These are phyloP conservation scores for Diospyros kaki DNA, from an alignment of 148 eudicot species.

Conservation along the genomic window DNA sequence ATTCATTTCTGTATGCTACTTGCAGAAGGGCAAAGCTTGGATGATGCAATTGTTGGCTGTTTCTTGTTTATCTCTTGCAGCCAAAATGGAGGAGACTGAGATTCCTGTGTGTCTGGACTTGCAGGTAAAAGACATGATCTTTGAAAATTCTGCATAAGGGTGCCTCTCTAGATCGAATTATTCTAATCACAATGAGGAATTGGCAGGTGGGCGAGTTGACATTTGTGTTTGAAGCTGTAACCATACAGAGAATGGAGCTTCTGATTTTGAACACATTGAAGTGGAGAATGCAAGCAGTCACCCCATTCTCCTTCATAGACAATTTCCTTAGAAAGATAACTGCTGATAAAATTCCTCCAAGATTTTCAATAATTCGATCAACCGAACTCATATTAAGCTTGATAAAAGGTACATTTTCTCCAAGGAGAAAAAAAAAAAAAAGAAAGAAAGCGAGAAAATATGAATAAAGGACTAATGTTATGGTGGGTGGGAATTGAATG, in stretches of 20 bases:
- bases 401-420: slow-evolving; percentile 42
- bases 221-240: slow-evolving; percentile 63
- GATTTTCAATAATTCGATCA: slow-evolving; percentile 34
- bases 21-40: slow-evolving; percentile 58
- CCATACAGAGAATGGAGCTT: slow-evolving; percentile 75
- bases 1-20: background rate
- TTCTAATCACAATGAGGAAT: background rate
- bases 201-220: slow-evolving; percentile 49
- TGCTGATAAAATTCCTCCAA: slow-evolving; percentile 45
- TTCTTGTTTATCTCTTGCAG: slow-evolving; percentile 66
- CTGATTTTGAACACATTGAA: slow-evolving; percentile 66
- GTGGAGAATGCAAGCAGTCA: slow-evolving; percentile 80
- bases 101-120: slow-evolving; percentile 62
- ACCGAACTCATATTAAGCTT: slow-evolving; percentile 51
- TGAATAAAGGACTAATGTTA: slow-evolving; percentile 11
- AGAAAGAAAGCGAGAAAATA: background rate
- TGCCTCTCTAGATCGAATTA: background rate
- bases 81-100: slow-evolving; percentile 71
- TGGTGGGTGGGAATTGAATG: slow-evolving; percentile 48
- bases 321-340: slow-evolving; percentile 48
- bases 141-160: background rate
- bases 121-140: slow-evolving; percentile 37
- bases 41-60: slow-evolving; percentile 76
- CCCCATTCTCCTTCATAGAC: slow-evolving; percentile 74
- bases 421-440: too few species aligned